Evolutionary conservation across 441 rosid species (phyloP).

Genomic region (Euphorbia corollata): DNA sequence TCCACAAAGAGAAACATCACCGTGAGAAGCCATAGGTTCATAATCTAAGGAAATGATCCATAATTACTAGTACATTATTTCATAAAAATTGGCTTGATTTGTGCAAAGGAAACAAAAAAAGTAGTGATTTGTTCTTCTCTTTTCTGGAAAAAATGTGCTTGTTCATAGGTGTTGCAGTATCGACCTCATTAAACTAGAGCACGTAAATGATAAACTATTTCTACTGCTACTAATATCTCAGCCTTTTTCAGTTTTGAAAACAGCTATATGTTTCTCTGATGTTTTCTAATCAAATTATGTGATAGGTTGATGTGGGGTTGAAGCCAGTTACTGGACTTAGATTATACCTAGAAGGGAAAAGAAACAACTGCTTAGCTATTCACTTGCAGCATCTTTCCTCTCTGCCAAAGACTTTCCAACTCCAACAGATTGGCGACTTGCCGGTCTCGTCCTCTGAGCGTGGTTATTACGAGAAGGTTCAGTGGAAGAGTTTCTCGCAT

Average conservation of each 20-base stretch:
- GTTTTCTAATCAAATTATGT: neutral
- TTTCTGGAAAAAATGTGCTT: neutral
- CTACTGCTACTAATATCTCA: too few relatives aligned
- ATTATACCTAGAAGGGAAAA: conserved; percentile 79
- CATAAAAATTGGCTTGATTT: neutral
- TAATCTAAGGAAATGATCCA: neutral
- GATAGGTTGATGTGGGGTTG: conserved; percentile 81
- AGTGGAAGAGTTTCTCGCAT: conserved; percentile 92
- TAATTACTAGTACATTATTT: neutral
- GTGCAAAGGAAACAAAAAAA: too few relatives aligned
- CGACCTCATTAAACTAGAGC: neutral
- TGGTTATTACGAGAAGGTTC: conserved; percentile 57
- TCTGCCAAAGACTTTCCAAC: conserved; percentile 67
- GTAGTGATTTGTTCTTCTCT: too few relatives aligned
- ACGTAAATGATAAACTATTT: too few relatives aligned
- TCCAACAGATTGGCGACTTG: conserved; percentile 19
- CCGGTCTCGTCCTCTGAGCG: conserved; percentile 19
- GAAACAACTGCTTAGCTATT: conserved; percentile 76
- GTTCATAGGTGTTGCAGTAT: neutral
- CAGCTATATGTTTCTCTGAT: too few relatives aligned
- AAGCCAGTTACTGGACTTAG: conserved; percentile 90
- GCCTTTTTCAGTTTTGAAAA: too few relatives aligned
- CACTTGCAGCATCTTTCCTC: conserved; percentile 95
- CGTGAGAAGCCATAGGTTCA: neutral
- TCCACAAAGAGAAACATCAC: neutral